phyloP scores from a whole-genome alignment of 352 stramenopile species.

The Globisporangium polare region DNA sequence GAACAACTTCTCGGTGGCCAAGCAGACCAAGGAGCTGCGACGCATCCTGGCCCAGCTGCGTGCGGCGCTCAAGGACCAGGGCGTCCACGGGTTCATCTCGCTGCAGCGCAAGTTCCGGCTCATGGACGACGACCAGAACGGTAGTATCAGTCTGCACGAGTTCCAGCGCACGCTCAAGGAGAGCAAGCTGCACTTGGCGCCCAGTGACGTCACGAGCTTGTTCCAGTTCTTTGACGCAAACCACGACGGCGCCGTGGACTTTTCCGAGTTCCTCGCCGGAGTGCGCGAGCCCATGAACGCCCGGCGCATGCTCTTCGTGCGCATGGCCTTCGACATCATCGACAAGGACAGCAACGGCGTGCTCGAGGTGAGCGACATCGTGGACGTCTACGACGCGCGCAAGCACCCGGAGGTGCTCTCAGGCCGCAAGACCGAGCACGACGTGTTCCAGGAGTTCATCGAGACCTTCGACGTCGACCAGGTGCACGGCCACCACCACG shows the following conservation, averaged over 20 bases:
- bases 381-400: conserved; percentile 75
- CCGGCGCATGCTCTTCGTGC: conserved; percentile 69
- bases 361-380: conserved; percentile 67
- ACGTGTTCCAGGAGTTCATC: conserved; percentile 81
- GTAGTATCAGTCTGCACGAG: conserved; percentile 59
- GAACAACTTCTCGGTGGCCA: conserved; percentile 23
- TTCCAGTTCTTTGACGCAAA: conserved; percentile 88
- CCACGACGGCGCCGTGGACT: conserved; percentile 76
- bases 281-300: conserved; percentile 83
- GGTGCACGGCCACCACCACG: conserved; percentile 14
- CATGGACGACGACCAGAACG: conserved; percentile 74
- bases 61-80: conserved; percentile 56
- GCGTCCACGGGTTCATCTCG: conserved; percentile 65
- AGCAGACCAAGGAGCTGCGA: conserved; percentile 61
- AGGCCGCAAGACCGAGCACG: conserved; percentile 66
- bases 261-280: conserved; percentile 82
- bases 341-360: conserved; percentile 76
- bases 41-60: conserved; percentile 51
- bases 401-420: conserved; percentile 83
- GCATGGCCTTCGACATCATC: conserved; percentile 84
- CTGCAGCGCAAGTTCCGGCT: conserved; percentile 71
- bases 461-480: conserved; percentile 72
- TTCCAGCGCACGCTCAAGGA: conserved; percentile 74
- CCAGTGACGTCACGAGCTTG: conserved; percentile 49
- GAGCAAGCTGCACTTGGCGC: conserved; percentile 44